A percentile compares a stretch with the other conserved stretches of the same genome.
These are phyloP conservation scores for Dorcoceras hygrometricum DNA, from an alignment of 257 asterid genomes.

Conservation along the genomic window DNA sequence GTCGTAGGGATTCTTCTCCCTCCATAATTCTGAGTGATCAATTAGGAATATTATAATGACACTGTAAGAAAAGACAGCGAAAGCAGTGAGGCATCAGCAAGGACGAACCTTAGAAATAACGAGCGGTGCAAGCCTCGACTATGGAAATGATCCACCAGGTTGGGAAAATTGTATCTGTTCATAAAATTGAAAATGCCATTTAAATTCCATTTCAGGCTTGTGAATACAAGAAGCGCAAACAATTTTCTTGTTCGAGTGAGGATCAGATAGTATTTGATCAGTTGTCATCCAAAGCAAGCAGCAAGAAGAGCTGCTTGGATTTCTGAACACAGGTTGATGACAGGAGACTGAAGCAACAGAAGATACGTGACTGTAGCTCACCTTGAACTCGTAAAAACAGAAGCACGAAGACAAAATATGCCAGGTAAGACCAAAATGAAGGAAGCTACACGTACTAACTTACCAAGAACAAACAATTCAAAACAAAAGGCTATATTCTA, in stretches of 20 bases:
- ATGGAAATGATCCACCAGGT: constrained; percentile 75
- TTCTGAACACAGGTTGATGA: neutral
- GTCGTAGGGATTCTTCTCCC: constrained; percentile 71
- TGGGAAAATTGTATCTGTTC: constrained; percentile 69
- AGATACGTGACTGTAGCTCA: neutral
- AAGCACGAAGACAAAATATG: too few relatives aligned
- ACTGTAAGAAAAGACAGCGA: neutral
- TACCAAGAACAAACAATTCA: too few relatives aligned
- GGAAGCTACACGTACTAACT: too few relatives aligned
- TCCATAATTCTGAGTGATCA: constrained; percentile 77
- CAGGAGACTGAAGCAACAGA: neutral
- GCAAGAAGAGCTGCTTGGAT: neutral
- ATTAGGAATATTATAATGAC: neutral
- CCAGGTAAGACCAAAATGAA: neutral
- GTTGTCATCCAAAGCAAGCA: neutral
- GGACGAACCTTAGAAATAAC: constrained; percentile 58
- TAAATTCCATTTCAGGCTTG: neutral
- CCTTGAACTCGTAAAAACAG: neutral
- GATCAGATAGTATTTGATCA: neutral
- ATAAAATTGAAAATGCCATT: constrained; percentile 21
- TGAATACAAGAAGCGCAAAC: constrained; percentile 2
- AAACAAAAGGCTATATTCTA: too few relatives aligned
- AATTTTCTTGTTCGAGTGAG: too few relatives aligned
- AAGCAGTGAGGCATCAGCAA: constrained; percentile 4
- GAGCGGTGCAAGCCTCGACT: constrained; percentile 79